Evolutionary conservation across 371 early-diverging fungal species (phyloP), one percentile per base, ranked within the genome.

Genomic region (Umbelopsis sp.): DNA sequence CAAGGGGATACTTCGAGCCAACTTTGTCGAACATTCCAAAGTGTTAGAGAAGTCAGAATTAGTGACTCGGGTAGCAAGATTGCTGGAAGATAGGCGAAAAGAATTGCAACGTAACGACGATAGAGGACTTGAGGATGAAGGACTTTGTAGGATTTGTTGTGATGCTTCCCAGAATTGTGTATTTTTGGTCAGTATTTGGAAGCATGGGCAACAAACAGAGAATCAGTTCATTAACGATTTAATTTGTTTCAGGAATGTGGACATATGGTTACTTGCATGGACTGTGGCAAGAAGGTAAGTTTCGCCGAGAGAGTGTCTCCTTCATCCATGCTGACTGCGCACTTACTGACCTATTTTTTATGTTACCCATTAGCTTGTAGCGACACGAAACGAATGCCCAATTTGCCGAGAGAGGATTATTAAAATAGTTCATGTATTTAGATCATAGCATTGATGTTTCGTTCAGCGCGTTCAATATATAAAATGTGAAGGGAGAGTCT

Each of bases 81-180:
- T 89, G 8, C 68, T 81, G 6, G 85, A 86, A 18, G 77, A 81
- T 24, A 71, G 76, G 4, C 74, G 72, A 53, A 66, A 65, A 37
- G 63, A 72, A 48, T 38, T 37, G 11, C 52, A 51, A 37, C 38
- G 37, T 20, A 52, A 29, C 18, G 66, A 64, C 50, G 52, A 45
- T 29, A 53, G 53, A 53, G 67, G 48, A 14, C 65, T 38, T 9
- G 63, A 68, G 8, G 86, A 88, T 18, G 85, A 86, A 44, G 65
- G 68, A 1, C 57, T 85, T 24, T 89, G 89, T 68, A 74, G 82
- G 44, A 83, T 89, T 20, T 89, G 90, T 70, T 85, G 78, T 69
- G 87, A 87, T 70, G 80, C 80, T n/a, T 77, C 79, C 35, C 82
- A 86, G 52, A 88, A 89, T 53, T 87, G 87, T 71, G 87, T 89